Evolutionary conservation across 768 basidiomycete species (phyloP).

Genomic region (Brasilioporus rufonigricans): DNA sequence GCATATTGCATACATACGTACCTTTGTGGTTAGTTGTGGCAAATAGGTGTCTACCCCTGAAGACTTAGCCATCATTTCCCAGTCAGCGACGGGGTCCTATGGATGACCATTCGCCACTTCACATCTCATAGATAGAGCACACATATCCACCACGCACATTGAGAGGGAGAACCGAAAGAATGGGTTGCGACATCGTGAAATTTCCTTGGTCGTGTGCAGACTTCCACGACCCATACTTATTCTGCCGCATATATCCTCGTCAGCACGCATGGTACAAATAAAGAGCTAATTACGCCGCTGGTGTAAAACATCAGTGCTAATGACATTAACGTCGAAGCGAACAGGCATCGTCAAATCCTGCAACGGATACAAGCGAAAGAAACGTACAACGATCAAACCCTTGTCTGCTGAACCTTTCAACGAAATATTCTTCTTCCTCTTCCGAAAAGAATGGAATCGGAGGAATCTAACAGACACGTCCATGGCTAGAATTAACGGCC

Average conservation of each 20-base stretch:
- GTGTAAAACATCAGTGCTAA: constrained; percentile 69
- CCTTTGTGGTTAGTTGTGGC: constrained; percentile 34
- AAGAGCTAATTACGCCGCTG: constrained; percentile 37
- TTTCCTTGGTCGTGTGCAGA: constrained; percentile 41
- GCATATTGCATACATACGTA: too few relatives aligned
- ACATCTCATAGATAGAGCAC: not conserved
- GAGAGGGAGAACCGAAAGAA: constrained; percentile 40
- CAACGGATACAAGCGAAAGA: not conserved
- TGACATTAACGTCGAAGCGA: not conserved
- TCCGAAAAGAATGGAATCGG: constrained; percentile 57
- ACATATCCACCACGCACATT: constrained; percentile 27
- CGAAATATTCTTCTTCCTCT: constrained; percentile 69
- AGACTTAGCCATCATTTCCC: too few relatives aligned
- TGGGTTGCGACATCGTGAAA: constrained; percentile 41
- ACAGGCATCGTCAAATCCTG: not conserved
- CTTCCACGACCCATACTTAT: constrained; percentile 37
- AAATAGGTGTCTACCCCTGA: constrained; percentile 31
- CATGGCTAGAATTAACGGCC: not conserved
- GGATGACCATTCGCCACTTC: constrained; percentile 28
- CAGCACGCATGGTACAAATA: not conserved
- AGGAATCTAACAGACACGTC: constrained; percentile 46
- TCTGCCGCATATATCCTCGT: constrained; percentile 29
- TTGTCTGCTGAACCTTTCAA: constrained; percentile 56
- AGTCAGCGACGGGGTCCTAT: too few relatives aligned
- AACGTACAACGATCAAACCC: constrained; percentile 61